Evolutionary conservation across 164 flowering plant genomes (phyloP).

Genomic region (Cinnamomum chago): DNA sequence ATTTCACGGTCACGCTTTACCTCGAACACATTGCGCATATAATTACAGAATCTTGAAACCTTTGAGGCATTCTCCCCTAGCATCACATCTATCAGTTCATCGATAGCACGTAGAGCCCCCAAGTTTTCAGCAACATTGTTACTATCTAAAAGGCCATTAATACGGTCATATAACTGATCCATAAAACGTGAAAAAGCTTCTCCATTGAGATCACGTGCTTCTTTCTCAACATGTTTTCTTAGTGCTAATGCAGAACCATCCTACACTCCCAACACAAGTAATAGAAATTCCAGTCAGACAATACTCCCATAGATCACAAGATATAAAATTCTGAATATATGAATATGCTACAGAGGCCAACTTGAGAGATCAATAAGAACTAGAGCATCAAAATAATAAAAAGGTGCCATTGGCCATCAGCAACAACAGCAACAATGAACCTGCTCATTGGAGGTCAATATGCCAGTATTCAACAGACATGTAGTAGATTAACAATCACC

Average conservation of each 20-base stretch:
- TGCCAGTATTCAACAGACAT: too few relatives aligned
- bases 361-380: too few relatives aligned
- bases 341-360: too few relatives aligned
- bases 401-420: too few relatives aligned
- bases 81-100: constrained; percentile 81
- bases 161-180: constrained; percentile 87
- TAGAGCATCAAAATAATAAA: too few relatives aligned
- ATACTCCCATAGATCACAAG: too few relatives aligned
- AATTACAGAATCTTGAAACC: constrained; percentile 73
- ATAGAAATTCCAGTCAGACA: neutral
- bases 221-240: constrained; percentile 75
- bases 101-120: constrained; percentile 88
- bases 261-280: constrained; percentile 29
- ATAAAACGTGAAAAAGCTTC: constrained; percentile 88
- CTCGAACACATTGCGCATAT: constrained; percentile 75
- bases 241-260: constrained; percentile 70
- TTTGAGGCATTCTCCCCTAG: constrained; percentile 94
- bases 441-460: too few relatives aligned
- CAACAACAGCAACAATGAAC: too few relatives aligned
- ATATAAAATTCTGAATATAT: too few relatives aligned
- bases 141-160: constrained; percentile 64
- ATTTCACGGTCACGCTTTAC: constrained; percentile 76
- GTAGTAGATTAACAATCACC: too few relatives aligned
- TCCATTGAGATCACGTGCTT: constrained; percentile 77
- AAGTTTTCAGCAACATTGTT: constrained; percentile 75